Conservation (phyloP, 78 protist species). For the Dictyostelium intermedium region DNA sequence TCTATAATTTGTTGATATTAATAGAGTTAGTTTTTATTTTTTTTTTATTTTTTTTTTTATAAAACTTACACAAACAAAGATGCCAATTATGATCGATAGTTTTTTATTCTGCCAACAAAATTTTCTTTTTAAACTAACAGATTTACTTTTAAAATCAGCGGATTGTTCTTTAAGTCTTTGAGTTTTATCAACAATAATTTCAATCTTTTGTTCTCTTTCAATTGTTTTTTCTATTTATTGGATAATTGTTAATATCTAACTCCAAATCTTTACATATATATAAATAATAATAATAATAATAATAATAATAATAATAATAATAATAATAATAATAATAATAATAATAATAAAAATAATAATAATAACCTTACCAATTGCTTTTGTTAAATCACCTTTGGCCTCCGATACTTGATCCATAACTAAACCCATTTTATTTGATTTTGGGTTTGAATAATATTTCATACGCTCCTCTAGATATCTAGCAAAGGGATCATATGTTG, state of each 20-base stretch:
- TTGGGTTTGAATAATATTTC: constrained; percentile 68
- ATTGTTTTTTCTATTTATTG: constrained; percentile 84
- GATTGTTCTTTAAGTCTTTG: constrained; percentile 88
- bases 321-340: no score
- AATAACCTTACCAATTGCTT: constrained; percentile 3
- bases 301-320: no score
- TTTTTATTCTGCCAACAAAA: constrained; percentile 96
- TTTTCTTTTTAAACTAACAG: constrained; percentile 87
- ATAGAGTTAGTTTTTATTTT: not conserved
- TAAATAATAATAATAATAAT: no score
- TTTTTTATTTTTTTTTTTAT: not conserved
- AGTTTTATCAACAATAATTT: constrained; percentile 94
- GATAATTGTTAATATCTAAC: no score
- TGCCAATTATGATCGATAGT: constrained; percentile 55
- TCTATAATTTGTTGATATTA: not conserved
- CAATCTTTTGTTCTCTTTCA: constrained; percentile 94
- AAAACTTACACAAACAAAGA: constrained; percentile 63
- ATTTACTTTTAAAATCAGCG: constrained; percentile 85
- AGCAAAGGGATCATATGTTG: constrained; percentile 54
- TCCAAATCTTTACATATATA: not conserved
- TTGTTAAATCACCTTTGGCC: constrained; percentile 47
- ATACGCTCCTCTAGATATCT: constrained; percentile 61
- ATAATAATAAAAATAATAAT: not conserved
- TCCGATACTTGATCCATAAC: constrained; percentile 60
- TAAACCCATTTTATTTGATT: constrained; percentile 53